Evolutionary conservation across 495 filamentous ascomycete species (phyloP).

Genomic region (Rusavskia elegans): DNA sequence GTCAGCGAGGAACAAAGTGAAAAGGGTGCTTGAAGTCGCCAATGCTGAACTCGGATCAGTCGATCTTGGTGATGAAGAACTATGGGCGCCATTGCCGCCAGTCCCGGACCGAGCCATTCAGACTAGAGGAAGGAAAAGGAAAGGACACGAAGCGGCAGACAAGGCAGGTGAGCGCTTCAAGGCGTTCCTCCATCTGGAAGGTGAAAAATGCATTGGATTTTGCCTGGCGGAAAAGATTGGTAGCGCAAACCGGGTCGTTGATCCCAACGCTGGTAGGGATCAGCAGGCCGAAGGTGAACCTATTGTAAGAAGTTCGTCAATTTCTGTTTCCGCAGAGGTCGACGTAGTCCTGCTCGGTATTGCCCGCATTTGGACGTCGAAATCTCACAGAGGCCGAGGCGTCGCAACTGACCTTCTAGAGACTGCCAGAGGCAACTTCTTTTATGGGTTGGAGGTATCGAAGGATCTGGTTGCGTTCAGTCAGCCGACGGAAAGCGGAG

Average conservation of each 20-base stretch:
- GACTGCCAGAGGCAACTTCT: slow-evolving; percentile 43
- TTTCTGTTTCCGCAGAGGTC: slow-evolving; percentile 22
- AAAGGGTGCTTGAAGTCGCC: slow-evolving; percentile 49
- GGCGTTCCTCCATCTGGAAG: slow-evolving; percentile 47
- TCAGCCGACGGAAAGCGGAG: slow-evolving; percentile 59
- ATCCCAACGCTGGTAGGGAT: slow-evolving; percentile 11
- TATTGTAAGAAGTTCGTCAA: slow-evolving; percentile 24
- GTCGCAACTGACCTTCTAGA: slow-evolving; percentile 48
- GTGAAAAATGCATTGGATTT: slow-evolving; percentile 48
- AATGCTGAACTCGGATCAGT: slow-evolving; percentile 50
- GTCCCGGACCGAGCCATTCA: slow-evolving; percentile 14
- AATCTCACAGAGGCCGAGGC: slow-evolving; percentile 38
- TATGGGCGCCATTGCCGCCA: slow-evolving; percentile 40
- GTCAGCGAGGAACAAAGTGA: slow-evolving; percentile 38
- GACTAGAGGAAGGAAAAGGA: slow-evolving; percentile 11
- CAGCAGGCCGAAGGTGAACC: slow-evolving; percentile 12
- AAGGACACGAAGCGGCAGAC: slow-evolving; percentile 10
- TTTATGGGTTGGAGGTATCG: slow-evolving; percentile 48
- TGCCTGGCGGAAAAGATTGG: slow-evolving; percentile 51
- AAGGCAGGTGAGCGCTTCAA: slow-evolving; percentile 37
- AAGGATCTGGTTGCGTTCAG: slow-evolving; percentile 54
- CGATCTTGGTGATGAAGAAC: slow-evolving; percentile 36
- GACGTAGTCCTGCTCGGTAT: slow-evolving; percentile 46
- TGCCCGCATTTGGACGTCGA: slow-evolving; percentile 60
- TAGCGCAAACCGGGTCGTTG: slow-evolving; percentile 35